Percentiles rank a stretch among this genome's conserved stretches.
Evolutionary conservation across 2,329 filamentous ascomycete species (phyloP).

Genomic region (Dothistroma pini): DNA sequence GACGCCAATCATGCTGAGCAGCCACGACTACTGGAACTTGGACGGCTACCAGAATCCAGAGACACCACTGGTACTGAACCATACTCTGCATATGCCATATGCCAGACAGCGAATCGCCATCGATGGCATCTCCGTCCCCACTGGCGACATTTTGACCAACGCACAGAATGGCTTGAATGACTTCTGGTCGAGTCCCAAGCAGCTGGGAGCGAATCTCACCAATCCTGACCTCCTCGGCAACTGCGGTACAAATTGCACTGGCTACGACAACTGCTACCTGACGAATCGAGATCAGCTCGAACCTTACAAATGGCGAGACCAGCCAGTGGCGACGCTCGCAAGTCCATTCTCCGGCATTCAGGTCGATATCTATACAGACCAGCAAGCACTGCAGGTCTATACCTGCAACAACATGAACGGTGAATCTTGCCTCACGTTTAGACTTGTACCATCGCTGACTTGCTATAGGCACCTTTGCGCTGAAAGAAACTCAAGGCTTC

Average conservation of each 20-base stretch:
- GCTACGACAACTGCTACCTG: conserved; percentile 75
- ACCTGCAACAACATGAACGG: conserved; percentile 76
- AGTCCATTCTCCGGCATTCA: conserved; percentile 78
- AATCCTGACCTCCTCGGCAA: conserved; percentile 63
- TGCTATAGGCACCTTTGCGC: conserved; percentile 51
- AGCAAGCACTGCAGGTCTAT: conserved; percentile 86
- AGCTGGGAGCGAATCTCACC: conserved; percentile 67
- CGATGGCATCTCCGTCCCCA: conserved; percentile 53
- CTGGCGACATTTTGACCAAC: conserved; percentile 64
- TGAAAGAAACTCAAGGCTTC: conserved; percentile 69
- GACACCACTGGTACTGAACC: conserved; percentile 62
- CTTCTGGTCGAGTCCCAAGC: conserved; percentile 78
- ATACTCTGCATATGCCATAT: conserved; percentile 69
- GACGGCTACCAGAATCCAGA: conserved; percentile 73
- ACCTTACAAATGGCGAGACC: conserved; percentile 61
- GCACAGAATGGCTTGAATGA: conserved; percentile 66
- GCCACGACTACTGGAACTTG: conserved; percentile 75
- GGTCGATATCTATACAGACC: conserved; percentile 76
- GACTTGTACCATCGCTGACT: conserved; percentile 14
- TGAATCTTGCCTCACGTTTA: conserved; percentile 34
- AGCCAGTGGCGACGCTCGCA: conserved; percentile 62
- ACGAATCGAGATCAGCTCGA: conserved; percentile 59
- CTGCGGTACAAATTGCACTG: conserved; percentile 76
- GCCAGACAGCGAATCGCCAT: conserved; percentile 64
- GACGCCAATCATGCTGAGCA: conserved; percentile 77